Conservation (phyloP, 306 rosid species). For the Quercus variabilis region DNA sequence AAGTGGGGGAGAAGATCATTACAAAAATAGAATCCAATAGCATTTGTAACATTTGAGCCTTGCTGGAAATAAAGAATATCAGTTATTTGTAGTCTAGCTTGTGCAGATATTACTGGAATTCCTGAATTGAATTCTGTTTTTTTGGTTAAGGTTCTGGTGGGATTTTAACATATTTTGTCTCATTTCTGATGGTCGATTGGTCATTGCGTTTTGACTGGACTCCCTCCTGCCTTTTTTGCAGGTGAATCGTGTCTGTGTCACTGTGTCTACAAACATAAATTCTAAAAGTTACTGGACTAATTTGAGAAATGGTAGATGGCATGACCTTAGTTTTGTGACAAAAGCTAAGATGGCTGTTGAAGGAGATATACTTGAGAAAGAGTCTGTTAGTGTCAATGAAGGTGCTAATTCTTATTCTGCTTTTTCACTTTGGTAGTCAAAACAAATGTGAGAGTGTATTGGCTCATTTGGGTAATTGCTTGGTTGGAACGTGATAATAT, state of each 20-base stretch:
- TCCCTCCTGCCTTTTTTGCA: constrained; percentile 23
- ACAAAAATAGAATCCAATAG: not conserved
- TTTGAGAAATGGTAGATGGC: constrained; percentile 31
- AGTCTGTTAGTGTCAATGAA: constrained; percentile 27
- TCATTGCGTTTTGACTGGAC: not conserved
- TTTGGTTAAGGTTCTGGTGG: not conserved
- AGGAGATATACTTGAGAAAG: constrained; percentile 52
- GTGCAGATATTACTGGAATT: not conserved
- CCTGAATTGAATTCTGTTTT: not conserved
- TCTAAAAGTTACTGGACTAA: constrained; percentile 25
- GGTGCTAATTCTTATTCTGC: constrained; percentile 30
- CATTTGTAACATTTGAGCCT: not conserved
- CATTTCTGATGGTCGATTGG: not conserved
- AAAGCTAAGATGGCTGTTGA: constrained; percentile 49
- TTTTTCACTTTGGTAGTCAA: not conserved
- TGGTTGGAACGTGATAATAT: not conserved
- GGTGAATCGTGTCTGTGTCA: constrained; percentile 34
- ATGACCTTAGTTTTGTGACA: constrained; percentile 25
- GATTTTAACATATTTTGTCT: not conserved
- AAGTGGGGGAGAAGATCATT: not conserved
- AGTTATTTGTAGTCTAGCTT: not conserved
- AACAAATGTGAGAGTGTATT: not conserved
- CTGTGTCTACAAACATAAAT: constrained; percentile 17
- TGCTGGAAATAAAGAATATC: not conserved
- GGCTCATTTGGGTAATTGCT: not conserved